Evolutionary conservation across 345 rosid genomes (phyloP).

Genomic region (Clausena lansium): DNA sequence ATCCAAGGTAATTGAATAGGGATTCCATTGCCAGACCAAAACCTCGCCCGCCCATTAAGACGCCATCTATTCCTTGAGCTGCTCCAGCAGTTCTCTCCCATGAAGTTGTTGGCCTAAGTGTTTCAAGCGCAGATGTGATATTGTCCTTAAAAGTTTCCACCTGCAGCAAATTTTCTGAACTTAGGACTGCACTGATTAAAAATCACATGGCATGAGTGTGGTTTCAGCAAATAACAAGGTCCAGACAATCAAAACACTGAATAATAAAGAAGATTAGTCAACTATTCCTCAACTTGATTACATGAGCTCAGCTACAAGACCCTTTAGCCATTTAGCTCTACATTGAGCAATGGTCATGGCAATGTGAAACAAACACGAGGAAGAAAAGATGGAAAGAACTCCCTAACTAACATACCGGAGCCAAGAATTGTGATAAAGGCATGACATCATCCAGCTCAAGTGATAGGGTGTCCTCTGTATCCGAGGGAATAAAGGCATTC

Average conservation of each 20-base stretch:
- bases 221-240: not conserved
- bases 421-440: slow-evolving; percentile 87
- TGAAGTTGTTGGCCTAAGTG: slow-evolving; percentile 88
- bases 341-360: not conserved
- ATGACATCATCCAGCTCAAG: slow-evolving; percentile 89
- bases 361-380: not conserved
- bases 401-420: slow-evolving; percentile 60
- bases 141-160: slow-evolving; percentile 92
- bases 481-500: slow-evolving; percentile 80
- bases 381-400: not conserved
- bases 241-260: slow-evolving; percentile 1
- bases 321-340: not conserved
- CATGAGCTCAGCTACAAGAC: not conserved
- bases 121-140: slow-evolving; percentile 89
- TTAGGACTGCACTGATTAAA: slow-evolving; percentile 6
- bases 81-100: slow-evolving; percentile 93
- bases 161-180: slow-evolving; percentile 31
- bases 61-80: slow-evolving; percentile 77
- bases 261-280: not conserved
- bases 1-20: slow-evolving; percentile 85
- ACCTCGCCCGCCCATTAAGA: slow-evolving; percentile 95
- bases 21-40: slow-evolving; percentile 98
- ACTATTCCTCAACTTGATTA: not conserved
- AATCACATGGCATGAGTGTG: not conserved
- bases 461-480: slow-evolving; percentile 58